Evolutionary conservation across 495 filamentous ascomycete genomes (phyloP), one percentile per base, ranked within the genome.

Genomic region (Polyplosphaeria fusca): DNA sequence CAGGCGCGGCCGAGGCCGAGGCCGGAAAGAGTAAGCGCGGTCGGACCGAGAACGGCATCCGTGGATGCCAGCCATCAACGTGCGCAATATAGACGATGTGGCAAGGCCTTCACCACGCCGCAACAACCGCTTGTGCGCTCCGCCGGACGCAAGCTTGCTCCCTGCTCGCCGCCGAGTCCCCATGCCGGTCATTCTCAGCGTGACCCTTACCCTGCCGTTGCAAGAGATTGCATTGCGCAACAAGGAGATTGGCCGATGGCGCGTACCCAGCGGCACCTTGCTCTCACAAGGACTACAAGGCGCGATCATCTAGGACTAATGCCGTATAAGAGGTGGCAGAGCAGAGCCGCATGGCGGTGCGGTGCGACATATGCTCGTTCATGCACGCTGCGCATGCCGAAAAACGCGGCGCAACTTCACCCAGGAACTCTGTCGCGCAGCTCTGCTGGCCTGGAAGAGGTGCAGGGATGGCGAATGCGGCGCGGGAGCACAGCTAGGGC

Each of bases 381-480:
- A 60, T 53, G 57, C 57, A 60, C 28, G 57, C n/a, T n/a, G n/a
- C 35, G 24, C n/a, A 47, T 60, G 57, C 57, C 57, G 30, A 45
- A n/a, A n/a, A n/a, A n/a, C n/a, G n/a, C n/a, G n/a, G n/a, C n/a
- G n/a, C n/a, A n/a, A n/a, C n/a, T n/a, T n/a, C n/a, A n/a, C n/a
- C n/a, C n/a, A n/a, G n/a, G n/a, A n/a, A n/a, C n/a, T n/a, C n/a
- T n/a, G n/a, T n/a, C n/a, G n/a, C n/a, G n/a, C n/a, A n/a, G n/a
- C n/a, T n/a, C n/a, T n/a, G n/a, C n/a, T n/a, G n/a, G 23, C 55
- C 47, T 16, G 39, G 47, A 52, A 27, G 39, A 28, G 38, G 30
- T 37, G 52, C 16, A 41, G 47, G 28, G 54, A 44, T 32, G 42
- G 54, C 46, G 54, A 49, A 3, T 38, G 27, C 28, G 22, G 38